These are phyloP conservation scores for Mycena citricolor DNA, from an alignment of 1,284 basidiomycete species.

Conservation along the genomic window DNA sequence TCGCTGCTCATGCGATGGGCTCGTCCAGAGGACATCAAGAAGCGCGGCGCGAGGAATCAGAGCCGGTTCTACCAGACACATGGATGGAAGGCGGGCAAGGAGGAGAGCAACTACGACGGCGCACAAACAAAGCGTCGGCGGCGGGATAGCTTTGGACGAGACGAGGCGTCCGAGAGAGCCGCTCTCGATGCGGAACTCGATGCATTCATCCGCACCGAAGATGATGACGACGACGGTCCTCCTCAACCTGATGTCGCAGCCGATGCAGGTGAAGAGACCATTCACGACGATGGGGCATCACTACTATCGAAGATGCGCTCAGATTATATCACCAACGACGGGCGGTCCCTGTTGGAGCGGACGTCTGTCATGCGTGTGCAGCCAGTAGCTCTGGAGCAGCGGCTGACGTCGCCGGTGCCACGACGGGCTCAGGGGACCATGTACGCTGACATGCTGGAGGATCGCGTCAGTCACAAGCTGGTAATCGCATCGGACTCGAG, in stretches of 20 bases:
- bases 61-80: conserved; percentile 78
- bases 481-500: conserved; percentile 23
- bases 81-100: conserved; percentile 63
- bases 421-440: conserved; percentile 32
- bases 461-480: no score
- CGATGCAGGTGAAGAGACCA: conserved; percentile 24
- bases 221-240: conserved; percentile 29
- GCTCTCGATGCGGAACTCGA: conserved; percentile 64
- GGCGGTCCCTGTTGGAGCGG: conserved; percentile 53
- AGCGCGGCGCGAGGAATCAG: conserved; percentile 63
- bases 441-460: conserved; percentile 26
- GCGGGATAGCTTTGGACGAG: conserved; percentile 30
- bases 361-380: conserved; percentile 46
- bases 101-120: conserved; percentile 33
- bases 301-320: conserved; percentile 66
- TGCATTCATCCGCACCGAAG: conserved; percentile 53
- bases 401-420: conserved; percentile 45
- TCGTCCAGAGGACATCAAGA: conserved; percentile 64
- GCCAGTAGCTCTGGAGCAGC: conserved; percentile 37
- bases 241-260: conserved; percentile 6
- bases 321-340: conserved; percentile 53
- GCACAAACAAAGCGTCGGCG: conserved; percentile 35
- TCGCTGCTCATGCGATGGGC: conserved; percentile 73
- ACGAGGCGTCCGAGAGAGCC: conserved; percentile 34
- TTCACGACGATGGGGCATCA: conserved; percentile 35